phyloP scores from a whole-genome alignment of 169 alveolate genomes.

The Amoebophrya sp. region DNA sequence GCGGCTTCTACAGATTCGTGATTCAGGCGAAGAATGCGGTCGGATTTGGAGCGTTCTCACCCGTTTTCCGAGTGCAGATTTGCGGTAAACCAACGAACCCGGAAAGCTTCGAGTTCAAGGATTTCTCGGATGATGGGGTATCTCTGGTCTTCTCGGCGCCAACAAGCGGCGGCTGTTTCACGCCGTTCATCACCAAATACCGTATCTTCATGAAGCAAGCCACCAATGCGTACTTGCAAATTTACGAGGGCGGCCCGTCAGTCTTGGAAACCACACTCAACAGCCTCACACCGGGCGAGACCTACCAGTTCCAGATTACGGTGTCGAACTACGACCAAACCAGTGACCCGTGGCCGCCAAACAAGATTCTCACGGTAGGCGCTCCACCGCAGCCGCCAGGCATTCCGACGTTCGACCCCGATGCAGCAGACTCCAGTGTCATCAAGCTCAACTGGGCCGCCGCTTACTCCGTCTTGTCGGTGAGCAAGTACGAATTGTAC shows the following conservation, averaged over 20 bases:
- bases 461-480: neutral
- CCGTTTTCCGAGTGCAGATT: conserved; percentile 26
- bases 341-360: conserved; percentile 6
- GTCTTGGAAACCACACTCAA: neutral
- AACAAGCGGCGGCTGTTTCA: neutral
- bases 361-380: neutral
- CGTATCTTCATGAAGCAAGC: conserved; percentile 7
- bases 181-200: neutral
- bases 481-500: neutral
- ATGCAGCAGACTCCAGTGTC: neutral
- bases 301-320: conserved; percentile 19
- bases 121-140: neutral
- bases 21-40: conserved; percentile 31
- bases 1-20: conserved; percentile 20
- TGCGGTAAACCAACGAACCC: conserved; percentile 25
- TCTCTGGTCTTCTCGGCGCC: neutral
- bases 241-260: conserved; percentile 25
- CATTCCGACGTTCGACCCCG: neutral
- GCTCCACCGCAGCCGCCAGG: conserved; percentile 28
- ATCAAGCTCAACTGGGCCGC: conserved; percentile 12
- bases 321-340: neutral
- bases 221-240: conserved; percentile 8
- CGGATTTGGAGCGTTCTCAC: conserved; percentile 24
- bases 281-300: neutral
- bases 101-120: neutral